Percentiles rank a stretch among this genome's conserved stretches.
Evolutionary conservation across 129 eudicot species (phyloP).

Genomic region (Daucus carota): DNA sequence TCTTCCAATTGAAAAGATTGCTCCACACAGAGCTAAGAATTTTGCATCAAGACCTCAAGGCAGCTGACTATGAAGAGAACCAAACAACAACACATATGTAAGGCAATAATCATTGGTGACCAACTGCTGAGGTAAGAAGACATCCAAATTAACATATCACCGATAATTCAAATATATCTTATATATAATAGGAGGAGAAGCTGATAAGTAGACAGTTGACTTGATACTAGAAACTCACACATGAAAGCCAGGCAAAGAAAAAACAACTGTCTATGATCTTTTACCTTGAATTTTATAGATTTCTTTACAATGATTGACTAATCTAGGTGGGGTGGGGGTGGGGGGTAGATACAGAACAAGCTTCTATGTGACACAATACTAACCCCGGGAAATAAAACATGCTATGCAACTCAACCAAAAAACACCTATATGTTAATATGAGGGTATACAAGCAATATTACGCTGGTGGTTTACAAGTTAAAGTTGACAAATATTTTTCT

Average conservation of each 20-base stretch:
- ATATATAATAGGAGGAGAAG: neutral
- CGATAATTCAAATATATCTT: neutral
- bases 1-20: too few species aligned
- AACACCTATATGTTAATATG: neutral
- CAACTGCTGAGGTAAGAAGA: neutral
- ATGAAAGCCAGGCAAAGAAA: neutral
- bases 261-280: neutral
- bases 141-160: neutral
- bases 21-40: too few species aligned
- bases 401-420: neutral
- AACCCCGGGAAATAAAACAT: neutral
- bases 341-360: neutral
- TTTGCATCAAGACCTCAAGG: too few species aligned
- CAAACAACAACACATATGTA: too few species aligned
- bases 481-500: conserved; percentile 32
- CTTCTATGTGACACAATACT: neutral
- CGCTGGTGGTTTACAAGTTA: neutral
- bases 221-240: neutral
- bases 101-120: too few species aligned
- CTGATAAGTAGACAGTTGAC: neutral
- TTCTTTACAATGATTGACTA: conserved; percentile 3
- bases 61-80: too few species aligned
- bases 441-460: neutral
- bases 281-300: neutral
- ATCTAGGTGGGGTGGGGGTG: neutral